Percentiles rank a stretch among this genome's conserved stretches.
Conservation (phyloP, 805 yeast species). For the Blastobotrys parvus region DNA sequence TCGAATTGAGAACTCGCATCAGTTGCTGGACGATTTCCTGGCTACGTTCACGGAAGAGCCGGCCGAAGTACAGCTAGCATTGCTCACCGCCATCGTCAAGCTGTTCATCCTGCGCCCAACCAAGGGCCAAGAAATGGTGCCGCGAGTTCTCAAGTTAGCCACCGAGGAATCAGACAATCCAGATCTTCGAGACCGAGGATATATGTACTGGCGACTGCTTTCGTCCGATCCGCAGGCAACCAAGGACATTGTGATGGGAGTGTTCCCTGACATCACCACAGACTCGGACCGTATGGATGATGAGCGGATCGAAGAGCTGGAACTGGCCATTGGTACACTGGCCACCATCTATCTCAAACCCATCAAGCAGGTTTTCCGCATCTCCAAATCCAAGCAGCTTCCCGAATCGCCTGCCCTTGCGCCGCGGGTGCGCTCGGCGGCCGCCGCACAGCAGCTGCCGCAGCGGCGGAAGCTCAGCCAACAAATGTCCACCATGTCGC, state of each 20-base stretch:
- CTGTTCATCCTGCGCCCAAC: constrained; percentile 51
- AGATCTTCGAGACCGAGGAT: constrained; percentile 79
- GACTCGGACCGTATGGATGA: constrained; percentile 68
- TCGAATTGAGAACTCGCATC: constrained; percentile 36
- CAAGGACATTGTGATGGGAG: constrained; percentile 48
- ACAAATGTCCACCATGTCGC: not conserved
- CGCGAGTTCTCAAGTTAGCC: constrained; percentile 53
- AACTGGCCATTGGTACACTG: constrained; percentile 69
- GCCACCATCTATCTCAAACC: constrained; percentile 83
- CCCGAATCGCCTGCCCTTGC: constrained; percentile 43
- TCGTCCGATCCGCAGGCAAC: constrained; percentile 42
- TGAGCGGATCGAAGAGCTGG: constrained; percentile 66
- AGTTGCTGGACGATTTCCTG: constrained; percentile 36
- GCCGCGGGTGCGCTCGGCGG: constrained; percentile 11
- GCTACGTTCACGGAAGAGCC: constrained; percentile 52
- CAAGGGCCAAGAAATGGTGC: constrained; percentile 46
- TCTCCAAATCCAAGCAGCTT: constrained; percentile 44
- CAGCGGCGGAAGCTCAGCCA: not conserved
- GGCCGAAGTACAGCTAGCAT: constrained; percentile 62
- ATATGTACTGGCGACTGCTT: constrained; percentile 75
- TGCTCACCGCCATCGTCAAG: constrained; percentile 68
- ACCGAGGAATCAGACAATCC: constrained; percentile 75
- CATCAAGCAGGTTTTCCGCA: constrained; percentile 67
- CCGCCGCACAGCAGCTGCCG: not conserved
- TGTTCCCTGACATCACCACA: constrained; percentile 53